phyloP scores from a whole-genome alignment of 1,139 yeast genomes.

The Yamadazyma diddensiae region DNA sequence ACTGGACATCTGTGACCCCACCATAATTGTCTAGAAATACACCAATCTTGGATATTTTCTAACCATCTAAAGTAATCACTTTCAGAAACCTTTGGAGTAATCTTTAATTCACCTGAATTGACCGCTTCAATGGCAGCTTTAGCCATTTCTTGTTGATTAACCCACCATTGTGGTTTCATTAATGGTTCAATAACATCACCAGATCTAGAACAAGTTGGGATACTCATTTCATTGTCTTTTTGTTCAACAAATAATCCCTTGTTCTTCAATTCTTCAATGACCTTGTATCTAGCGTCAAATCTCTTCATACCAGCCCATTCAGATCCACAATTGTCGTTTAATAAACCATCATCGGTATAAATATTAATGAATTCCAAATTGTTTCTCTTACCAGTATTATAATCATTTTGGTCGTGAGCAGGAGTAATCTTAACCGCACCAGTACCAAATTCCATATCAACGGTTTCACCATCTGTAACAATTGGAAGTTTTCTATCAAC shows the following conservation, averaged over 20 bases:
- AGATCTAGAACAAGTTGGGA: constrained; percentile 92
- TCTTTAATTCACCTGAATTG: constrained; percentile 73
- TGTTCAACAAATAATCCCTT: constrained; percentile 78
- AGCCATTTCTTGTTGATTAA: constrained; percentile 87
- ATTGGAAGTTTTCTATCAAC: constrained; percentile 83
- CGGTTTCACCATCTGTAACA: constrained; percentile 86
- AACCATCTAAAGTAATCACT: constrained; percentile 95
- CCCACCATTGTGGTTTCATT: constrained; percentile 99
- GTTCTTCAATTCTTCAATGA: constrained; percentile 75
- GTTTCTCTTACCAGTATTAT: constrained; percentile 92
- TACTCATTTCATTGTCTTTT: constrained; percentile 91
- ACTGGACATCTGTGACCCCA: constrained; percentile 99
- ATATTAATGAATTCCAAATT: constrained; percentile 84
- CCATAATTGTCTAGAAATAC: constrained; percentile 98
- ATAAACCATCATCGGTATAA: constrained; percentile 84
- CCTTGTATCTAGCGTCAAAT: constrained; percentile 87
- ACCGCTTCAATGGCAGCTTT: constrained; percentile 84
- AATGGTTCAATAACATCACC: constrained; percentile 96
- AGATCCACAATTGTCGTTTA: constrained; percentile 87
- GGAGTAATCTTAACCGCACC: constrained; percentile 99
- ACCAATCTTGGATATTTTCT: constrained; percentile 97
- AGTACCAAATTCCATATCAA: constrained; percentile 98
- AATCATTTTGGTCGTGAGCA: constrained; percentile 97
- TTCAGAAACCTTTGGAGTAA: constrained; percentile 86
- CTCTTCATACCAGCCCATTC: constrained; percentile 89